A percentile compares a stretch with the other conserved stretches of the same genome.
Conservation (phyloP, 441 rosid genomes). For the Erysimum cheiri region DNA sequence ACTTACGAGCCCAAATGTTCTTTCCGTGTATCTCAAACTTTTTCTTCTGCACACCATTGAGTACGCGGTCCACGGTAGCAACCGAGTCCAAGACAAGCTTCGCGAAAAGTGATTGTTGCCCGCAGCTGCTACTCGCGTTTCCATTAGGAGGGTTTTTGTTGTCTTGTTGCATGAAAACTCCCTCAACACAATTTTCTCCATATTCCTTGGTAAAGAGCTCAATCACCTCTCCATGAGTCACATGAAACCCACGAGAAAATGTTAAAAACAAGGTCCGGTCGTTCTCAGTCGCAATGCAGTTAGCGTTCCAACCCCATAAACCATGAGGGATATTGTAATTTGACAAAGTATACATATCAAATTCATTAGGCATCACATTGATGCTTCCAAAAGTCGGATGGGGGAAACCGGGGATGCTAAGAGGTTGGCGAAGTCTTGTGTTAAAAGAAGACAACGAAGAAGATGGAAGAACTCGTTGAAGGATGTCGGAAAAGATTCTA, state of each 20-base stretch:
- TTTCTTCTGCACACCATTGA: constrained; percentile 46
- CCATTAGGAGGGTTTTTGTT: neutral
- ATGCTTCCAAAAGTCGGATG: constrained; percentile 61
- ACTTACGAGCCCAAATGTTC: constrained; percentile 80
- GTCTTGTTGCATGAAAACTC: constrained; percentile 54
- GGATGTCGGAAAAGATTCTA: constrained; percentile 59
- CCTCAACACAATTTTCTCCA: constrained; percentile 51
- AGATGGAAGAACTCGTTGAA: constrained; percentile 40
- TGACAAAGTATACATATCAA: neutral
- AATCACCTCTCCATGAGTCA: constrained; percentile 52
- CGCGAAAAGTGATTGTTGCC: constrained; percentile 27
- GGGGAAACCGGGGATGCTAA: constrained; percentile 63
- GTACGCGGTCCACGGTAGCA: constrained; percentile 53
- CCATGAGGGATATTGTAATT: constrained; percentile 32
- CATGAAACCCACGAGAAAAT: constrained; percentile 71
- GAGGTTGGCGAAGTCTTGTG: constrained; percentile 29
- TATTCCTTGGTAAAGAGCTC: constrained; percentile 43
- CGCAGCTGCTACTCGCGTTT: neutral
- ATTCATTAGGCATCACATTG: constrained; percentile 34
- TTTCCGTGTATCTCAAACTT: constrained; percentile 59
- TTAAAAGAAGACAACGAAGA: neutral
- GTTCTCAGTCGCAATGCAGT: constrained; percentile 44
- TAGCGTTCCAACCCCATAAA: constrained; percentile 63
- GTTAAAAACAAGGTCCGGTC: constrained; percentile 75
- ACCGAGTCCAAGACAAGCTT: constrained; percentile 46